Evolutionary conservation across 2,329 filamentous ascomycete genomes (phyloP), one percentile per base, ranked within the genome.

Genomic region (Diaporthe sp.): DNA sequence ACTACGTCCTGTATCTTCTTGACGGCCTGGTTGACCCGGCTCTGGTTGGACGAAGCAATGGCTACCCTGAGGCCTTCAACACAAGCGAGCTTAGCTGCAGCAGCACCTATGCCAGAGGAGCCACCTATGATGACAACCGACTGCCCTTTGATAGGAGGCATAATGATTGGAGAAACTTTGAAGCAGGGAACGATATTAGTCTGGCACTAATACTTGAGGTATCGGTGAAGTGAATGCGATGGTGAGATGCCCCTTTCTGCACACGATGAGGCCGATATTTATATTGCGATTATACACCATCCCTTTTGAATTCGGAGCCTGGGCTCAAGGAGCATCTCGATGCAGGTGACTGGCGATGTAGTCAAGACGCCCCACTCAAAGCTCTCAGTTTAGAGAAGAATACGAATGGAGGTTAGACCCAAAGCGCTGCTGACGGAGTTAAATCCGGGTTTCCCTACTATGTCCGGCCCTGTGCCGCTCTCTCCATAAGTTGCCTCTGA

Each of bases 61-160:
- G 55, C 70, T 4, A 77, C 73, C 8, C 60, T 71, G 39, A 75
- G 34, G 31, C 70, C 74, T 31, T 72, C 73, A 34, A 44, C 34
- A 28, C 60, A 60, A 31, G 74, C 75, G 6, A 75, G 73, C n/a
- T 74, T 72, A 12, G 75, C 75, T 20, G 71, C 74, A 25, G 25
- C 70, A 12, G 72, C 68, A 20, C 74, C 75, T 37, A 76, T 77
- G 7, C 75, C 75, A 13, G 75, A 75, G 28, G 75, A 72, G 34
- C 74, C 72, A 34, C 74, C 74, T 20, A 76, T 71, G 17, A 76
- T n/a, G 37, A 75, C 31, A 10, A 76, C 55, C 6, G 49, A 61
- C 37, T 74, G 71, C 2, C 58, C 72, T 47, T 58, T 74, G 28
- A 76, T 74, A 31, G 74, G 31, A 68, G 74, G 72, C 73, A 75